Percentiles rank a stretch among this genome's conserved stretches.
Evolutionary conservation across 2,329 filamentous ascomycete genomes (phyloP).

Genomic region (Cadophora gregata): DNA sequence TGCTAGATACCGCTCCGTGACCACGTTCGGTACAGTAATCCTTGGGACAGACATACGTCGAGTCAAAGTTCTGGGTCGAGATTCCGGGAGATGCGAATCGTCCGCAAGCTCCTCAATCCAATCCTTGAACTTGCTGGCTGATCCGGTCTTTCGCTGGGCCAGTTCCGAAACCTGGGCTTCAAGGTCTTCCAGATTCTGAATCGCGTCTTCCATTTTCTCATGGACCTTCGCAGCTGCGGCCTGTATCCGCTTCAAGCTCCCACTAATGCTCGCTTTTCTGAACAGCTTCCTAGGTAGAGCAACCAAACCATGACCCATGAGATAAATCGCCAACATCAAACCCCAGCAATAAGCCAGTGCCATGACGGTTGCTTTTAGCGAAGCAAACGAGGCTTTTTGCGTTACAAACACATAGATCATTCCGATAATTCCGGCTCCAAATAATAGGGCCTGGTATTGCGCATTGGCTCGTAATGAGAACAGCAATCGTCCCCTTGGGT

Average conservation of each 20-base stretch:
- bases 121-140: slow-evolving; percentile 76
- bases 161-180: slow-evolving; percentile 83
- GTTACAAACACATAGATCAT: slow-evolving; percentile 83
- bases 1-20: slow-evolving; percentile 92
- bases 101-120: slow-evolving; percentile 97
- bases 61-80: slow-evolving; percentile 52
- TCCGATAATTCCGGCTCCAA: slow-evolving; percentile 72
- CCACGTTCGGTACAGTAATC: slow-evolving; percentile 73
- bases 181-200: slow-evolving; percentile 78
- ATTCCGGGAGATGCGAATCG: slow-evolving; percentile 71
- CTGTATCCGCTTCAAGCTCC: slow-evolving; percentile 77
- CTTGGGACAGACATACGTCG: slow-evolving; percentile 51
- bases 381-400: slow-evolving; percentile 73
- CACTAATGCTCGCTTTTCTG: slow-evolving; percentile 77
- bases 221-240: slow-evolving; percentile 79
- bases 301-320: slow-evolving; percentile 97
- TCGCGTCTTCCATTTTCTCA: slow-evolving; percentile 86
- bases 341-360: slow-evolving; percentile 95
- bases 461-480: slow-evolving; percentile 89
- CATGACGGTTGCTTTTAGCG: slow-evolving; percentile 87
- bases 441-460: slow-evolving; percentile 82
- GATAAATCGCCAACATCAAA: slow-evolving; percentile 87
- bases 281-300: slow-evolving; percentile 85
- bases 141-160: slow-evolving; percentile 79
- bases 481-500: slow-evolving; percentile 78